A percentile compares a stretch with the other conserved stretches of the same genome.
These are phyloP conservation scores for Pichia kluyveri DNA, from an alignment of 805 yeast species.

Conservation along the genomic window DNA sequence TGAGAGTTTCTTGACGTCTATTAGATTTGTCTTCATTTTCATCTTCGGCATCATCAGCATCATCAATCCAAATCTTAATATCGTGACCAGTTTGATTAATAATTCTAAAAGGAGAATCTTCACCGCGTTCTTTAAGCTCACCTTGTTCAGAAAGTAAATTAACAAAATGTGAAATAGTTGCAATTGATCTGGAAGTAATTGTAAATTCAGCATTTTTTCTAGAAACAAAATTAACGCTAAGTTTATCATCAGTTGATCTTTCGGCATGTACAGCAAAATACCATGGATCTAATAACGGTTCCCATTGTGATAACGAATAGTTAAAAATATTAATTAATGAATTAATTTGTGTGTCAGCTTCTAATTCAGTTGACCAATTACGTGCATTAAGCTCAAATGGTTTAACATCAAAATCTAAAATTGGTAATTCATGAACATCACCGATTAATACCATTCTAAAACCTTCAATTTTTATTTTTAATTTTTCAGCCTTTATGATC, in stretches of 20 bases:
- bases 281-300: constrained; percentile 87
- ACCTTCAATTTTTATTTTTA: constrained; percentile 63
- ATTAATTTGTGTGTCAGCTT: constrained; percentile 56
- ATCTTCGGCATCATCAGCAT: constrained; percentile 2
- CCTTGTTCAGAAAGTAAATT: constrained; percentile 45
- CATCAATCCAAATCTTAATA: constrained; percentile 76
- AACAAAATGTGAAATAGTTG: constrained; percentile 62
- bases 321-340: constrained; percentile 71
- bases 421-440: constrained; percentile 85
- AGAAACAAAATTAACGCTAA: constrained; percentile 64
- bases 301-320: constrained; percentile 90
- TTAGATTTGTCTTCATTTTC: constrained; percentile 11
- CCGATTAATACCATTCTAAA: constrained; percentile 77
- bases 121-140: constrained; percentile 58
- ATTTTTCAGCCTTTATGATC: constrained; percentile 57
- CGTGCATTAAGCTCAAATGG: constrained; percentile 61
- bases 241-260: constrained; percentile 34
- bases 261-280: constrained; percentile 65
- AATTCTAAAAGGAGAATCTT: constrained; percentile 74
- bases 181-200: constrained; percentile 73
- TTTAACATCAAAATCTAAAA: constrained; percentile 63
- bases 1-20: constrained; percentile 24
- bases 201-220: constrained; percentile 71
- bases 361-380: constrained; percentile 83
- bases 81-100: constrained; percentile 79